A percentile compares a stretch with the other conserved stretches of the same genome.
Conservation (phyloP, 2,329 filamentous ascomycete species). For the Monilinia fructicola region DNA sequence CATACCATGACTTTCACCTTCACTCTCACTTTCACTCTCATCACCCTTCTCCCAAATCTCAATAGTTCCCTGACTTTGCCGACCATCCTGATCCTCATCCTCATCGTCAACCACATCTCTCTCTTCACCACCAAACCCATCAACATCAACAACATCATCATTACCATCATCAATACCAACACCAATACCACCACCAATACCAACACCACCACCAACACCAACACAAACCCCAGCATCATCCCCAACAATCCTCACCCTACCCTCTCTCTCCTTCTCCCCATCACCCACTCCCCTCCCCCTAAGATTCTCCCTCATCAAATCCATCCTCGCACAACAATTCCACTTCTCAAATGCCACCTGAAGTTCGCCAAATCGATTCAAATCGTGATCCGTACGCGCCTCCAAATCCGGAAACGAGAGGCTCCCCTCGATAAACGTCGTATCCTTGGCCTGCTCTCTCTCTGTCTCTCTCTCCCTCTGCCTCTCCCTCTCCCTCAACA, state of each 20-base stretch:
- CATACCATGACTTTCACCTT: constrained; percentile 19
- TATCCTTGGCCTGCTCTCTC: no score
- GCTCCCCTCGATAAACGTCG: no score
- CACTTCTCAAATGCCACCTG: constrained; percentile 12
- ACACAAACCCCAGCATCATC: not conserved
- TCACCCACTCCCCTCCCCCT: not conserved
- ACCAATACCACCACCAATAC: not conserved
- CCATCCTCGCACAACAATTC: constrained; percentile 23
- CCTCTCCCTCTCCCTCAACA: no score
- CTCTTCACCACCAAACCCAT: not conserved
- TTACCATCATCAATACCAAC: not conserved
- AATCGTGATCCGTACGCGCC: no score
- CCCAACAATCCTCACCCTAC: not conserved
- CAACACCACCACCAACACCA: not conserved
- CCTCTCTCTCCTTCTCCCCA: no score
- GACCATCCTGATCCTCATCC: not conserved
- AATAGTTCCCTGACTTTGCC: not conserved
- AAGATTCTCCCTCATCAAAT: not conserved
- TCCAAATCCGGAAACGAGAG: no score
- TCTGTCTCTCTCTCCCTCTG: no score
- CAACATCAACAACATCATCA: not conserved
- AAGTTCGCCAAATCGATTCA: not conserved
- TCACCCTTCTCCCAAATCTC: constrained; percentile 12
- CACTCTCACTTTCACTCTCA: constrained; percentile 4
- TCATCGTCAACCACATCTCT: not conserved